Evolutionary conservation across 495 filamentous ascomycete species (phyloP), one percentile per base, ranked within the genome.

Genomic region (Hyphodiscus hymeniophilus): DNA sequence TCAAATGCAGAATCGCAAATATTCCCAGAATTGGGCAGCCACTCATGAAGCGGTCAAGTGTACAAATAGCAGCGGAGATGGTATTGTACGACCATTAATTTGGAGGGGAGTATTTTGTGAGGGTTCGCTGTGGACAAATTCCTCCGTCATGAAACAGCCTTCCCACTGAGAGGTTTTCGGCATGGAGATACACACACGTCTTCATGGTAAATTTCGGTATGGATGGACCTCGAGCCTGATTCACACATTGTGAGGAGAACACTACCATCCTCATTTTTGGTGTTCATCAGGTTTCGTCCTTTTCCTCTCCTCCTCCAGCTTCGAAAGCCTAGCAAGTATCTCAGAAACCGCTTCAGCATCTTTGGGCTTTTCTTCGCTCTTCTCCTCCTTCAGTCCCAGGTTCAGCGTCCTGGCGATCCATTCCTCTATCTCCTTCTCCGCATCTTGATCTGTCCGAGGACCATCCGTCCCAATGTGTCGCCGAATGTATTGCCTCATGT

Each of bases 401-500:
- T 28, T 28, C 5, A 28, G 26, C 10, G 83, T 65, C 51, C 63
- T 76, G 3, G 72, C 76, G 39, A 91, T 59, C 84, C 81, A 89
- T 62, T 80, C 81, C 54, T 82, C 80, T 7, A 90, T 72, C 53
- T 85, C 76, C 55, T 67, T 57, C 70, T 92, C 82, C 3, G 75
- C 73, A 54, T 76, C 73, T 50, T 70, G 57, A 46, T 82, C 80
- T 32, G 70, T 60, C 48, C 59, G 57, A 38, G 70, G 63, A 40
- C 59, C 60, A 45, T 62, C 66, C 43, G 60, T 66, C 35, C 65
- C 79, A 55, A 70, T 66, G 40, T 68, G 72, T 23, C 35, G 50
- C 57, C 64, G 68, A 52, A 84, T 64, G 60, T 65, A 71, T 33
- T 45, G 51, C 64, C 77, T 71, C 64, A 89, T 62, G 60, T 94